A percentile compares a stretch with the other conserved stretches of the same genome.
Conservation (phyloP, 495 filamentous ascomycete genomes). For the Aspergillus incahuasiensis region DNA sequence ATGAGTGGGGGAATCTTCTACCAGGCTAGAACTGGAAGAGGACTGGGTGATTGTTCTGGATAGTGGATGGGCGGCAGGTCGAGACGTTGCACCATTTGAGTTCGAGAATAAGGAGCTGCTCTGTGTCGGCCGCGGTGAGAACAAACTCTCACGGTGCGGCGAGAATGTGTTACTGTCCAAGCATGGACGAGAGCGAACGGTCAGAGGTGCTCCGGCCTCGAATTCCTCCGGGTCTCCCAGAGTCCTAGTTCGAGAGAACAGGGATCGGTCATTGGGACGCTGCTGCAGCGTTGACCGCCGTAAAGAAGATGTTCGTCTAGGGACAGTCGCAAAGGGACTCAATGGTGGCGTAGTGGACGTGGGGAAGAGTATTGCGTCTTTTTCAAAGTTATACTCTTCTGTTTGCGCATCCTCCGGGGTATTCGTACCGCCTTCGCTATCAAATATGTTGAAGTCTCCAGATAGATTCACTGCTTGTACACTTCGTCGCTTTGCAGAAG, state of each 20-base stretch:
- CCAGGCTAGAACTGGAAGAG: slow-evolving; percentile 72
- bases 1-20: slow-evolving; percentile 70
- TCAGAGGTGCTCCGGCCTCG: slow-evolving; percentile 34
- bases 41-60: slow-evolving; percentile 80
- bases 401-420: slow-evolving; percentile 20
- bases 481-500: slow-evolving; percentile 81
- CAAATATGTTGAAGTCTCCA: slow-evolving; percentile 68
- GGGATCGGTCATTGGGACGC: slow-evolving; percentile 60
- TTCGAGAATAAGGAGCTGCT: slow-evolving; percentile 33
- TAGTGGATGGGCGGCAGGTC: slow-evolving; percentile 67
- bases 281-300: slow-evolving; percentile 86
- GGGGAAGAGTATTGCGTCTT: slow-evolving; percentile 23
- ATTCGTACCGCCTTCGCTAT: slow-evolving; percentile 27
- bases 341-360: slow-evolving; percentile 29
- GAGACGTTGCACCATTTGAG: slow-evolving; percentile 11
- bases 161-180: slow-evolving; percentile 66
- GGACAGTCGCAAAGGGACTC: slow-evolving; percentile 41
- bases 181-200: slow-evolving; percentile 63
- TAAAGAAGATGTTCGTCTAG: slow-evolving; percentile 60
- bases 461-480: slow-evolving; percentile 62
- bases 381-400: slow-evolving; percentile 23
- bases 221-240: slow-evolving; percentile 29
- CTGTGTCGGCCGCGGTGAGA: slow-evolving; percentile 38
- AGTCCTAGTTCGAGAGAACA: slow-evolving; percentile 47
- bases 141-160: slow-evolving; percentile 58